Evolutionary conservation across 805 yeast species (phyloP), one percentile per base, ranked within the genome.

Genomic region (Starmerella gropengiesseri): DNA sequence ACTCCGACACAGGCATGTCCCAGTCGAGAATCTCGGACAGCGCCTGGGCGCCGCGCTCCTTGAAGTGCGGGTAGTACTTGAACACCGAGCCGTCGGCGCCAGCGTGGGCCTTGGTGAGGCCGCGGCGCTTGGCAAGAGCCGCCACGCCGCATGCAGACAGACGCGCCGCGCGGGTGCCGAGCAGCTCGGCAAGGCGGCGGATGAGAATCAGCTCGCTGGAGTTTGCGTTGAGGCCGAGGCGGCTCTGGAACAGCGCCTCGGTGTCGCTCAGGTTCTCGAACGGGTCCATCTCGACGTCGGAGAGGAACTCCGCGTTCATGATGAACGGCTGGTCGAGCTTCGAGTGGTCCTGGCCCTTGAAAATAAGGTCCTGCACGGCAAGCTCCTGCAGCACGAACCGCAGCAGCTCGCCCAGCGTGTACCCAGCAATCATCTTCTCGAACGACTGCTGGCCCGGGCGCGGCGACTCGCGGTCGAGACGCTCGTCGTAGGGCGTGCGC

Each of bases 1-100:
- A 85, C 46, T 76, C 75, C 51, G 68, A 60, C 37, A 64, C 57
- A 41, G 64, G 60, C 48, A 59, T 64, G 29, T 65, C 60, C 95
- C 95, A 89, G 52, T 70, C 89, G 59, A 84, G 83, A 55, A 89
- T 85, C 60, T 86, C 96, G 64, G 78, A 77, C 60, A 89, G 73
- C 45, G 83, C 95, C 59, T 72, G 71, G 37, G 93, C 93, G 27
- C 94, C 95, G 60, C 95, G 75, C 58, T 78, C 79, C 63, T 79
- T 74, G 75, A 89, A 89, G 44, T 78, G 81, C 40, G 98, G 97
- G 69, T 89, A 91, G 66, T 73, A 81, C 75, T 86, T 85, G 73
- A 71, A 84, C 30, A 89, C 97, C 11, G 95, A 85, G 50, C 98
- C 97, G 61, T 89, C 98, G 49, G 95, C 94, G 43, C 97, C 98